Evolutionary conservation across 352 stramenopile genomes (phyloP), one percentile per base, ranked within the genome.

Genomic region (Thalassiosira ordinaria): DNA sequence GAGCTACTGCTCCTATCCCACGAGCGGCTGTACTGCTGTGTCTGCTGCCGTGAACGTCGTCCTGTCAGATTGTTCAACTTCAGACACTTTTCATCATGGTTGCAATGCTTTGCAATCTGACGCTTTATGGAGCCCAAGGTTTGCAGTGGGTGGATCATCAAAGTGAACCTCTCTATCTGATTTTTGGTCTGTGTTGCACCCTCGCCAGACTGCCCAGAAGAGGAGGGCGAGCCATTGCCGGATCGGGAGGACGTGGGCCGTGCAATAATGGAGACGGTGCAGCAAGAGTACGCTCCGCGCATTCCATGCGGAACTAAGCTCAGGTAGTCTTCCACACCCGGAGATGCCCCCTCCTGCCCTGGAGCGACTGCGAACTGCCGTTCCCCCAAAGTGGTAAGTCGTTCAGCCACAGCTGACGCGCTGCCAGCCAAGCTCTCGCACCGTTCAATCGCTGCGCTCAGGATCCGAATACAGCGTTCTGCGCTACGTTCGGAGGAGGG

Each of bases 61-160:
- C 79, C 79, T 7, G 70, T 60, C 29, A 87, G 18, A 55, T 57
- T 80, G 56, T 29, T 75, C 16, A 80, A 64, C 49, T 85, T 85
- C 1, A 87, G 39, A 24, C 56, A 61, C 18, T 84, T 67, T 7
- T 81, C 33, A 56, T 78, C 55, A 67, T 86, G 87, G 11, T 92
- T 72, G 44, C 86, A 91, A 55, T 80, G 39, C 11, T 37, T 31
- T 6, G 87, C 82, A 74, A 95, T 78, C 73, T 91, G 86, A 44
- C 11, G 52, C 33, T 90, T 92, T 9, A 95, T 84, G 20, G 84
- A 89, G 24, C 35, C 44, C 46, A 94, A 41, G 20, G 91, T 93
- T 79, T 95, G 80, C 13, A 95, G 82, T 18, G 88, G 88, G 74
- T 95, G 91, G 13, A 94, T 62, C 59, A 94, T 73, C 46, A 95